These are phyloP conservation scores for Zygotorulaspora chibaensis DNA, from an alignment of 805 yeast species.

Conservation along the genomic window DNA sequence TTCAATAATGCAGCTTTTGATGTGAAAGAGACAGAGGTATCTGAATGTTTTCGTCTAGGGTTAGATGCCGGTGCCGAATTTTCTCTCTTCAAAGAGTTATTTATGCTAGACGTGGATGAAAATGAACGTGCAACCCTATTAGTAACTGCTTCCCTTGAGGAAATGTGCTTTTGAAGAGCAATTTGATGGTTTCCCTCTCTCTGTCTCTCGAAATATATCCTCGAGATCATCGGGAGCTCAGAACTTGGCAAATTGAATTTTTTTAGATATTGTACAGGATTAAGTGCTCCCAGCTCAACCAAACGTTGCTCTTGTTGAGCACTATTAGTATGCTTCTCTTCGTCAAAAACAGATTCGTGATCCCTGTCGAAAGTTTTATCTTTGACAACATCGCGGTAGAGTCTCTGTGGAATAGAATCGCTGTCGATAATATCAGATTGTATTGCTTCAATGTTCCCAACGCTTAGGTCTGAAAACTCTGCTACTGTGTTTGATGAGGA, in stretches of 20 bases:
- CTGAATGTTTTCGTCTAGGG: conserved; percentile 15
- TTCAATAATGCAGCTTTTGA: conserved; percentile 8
- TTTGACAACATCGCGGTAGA: neutral
- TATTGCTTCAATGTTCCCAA: conserved; percentile 1
- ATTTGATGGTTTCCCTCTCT: conserved; percentile 33
- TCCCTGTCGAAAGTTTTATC: neutral
- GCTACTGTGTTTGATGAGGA: conserved; percentile 18
- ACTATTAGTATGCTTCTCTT: neutral
- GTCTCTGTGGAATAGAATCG: neutral
- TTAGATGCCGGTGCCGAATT: conserved; percentile 6
- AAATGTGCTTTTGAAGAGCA: conserved; percentile 26
- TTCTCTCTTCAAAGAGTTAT: conserved; percentile 5
- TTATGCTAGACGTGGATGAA: conserved; percentile 8
- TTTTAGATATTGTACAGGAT: conserved; percentile 40
- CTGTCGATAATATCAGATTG: neutral
- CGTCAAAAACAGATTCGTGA: neutral
- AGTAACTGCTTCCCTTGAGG: conserved; percentile 13
- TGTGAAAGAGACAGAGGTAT: conserved; percentile 12
- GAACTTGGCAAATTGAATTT: conserved; percentile 36
- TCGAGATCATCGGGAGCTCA: conserved; percentile 37
- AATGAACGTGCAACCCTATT: conserved; percentile 6
- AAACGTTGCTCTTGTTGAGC: neutral
- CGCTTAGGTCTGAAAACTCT: conserved; percentile 9
- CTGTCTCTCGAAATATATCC: conserved; percentile 37
- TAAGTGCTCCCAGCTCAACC: conserved; percentile 36